Evolutionary conservation across 2,329 filamentous ascomycete species (phyloP).

Genomic region (Aspergillus sp.): DNA sequence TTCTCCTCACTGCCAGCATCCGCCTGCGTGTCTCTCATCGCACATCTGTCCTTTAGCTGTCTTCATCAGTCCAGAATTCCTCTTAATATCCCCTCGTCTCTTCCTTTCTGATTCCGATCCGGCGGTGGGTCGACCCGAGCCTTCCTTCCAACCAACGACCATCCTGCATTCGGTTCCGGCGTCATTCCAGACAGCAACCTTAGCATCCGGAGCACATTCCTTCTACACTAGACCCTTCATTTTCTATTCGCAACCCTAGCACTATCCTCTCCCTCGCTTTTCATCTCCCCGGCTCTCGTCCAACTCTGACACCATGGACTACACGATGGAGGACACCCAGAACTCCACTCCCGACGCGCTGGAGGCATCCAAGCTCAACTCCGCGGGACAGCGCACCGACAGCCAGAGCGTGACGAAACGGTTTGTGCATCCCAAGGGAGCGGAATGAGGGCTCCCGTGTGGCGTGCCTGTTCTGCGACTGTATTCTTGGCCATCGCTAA

Average conservation of each 20-base stretch:
- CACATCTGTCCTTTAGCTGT: neutral
- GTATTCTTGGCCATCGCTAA: neutral
- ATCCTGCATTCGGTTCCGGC: conserved; percentile 27
- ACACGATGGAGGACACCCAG: conserved; percentile 61
- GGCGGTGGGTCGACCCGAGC: conserved; percentile 18
- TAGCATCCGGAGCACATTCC: conserved; percentile 12
- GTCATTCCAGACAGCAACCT: conserved; percentile 34
- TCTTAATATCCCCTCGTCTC: neutral
- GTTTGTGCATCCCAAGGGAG: conserved; percentile 43
- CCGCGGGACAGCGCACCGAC: conserved; percentile 59
- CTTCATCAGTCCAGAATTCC: neutral
- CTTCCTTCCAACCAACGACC: conserved; percentile 19
- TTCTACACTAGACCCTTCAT: conserved; percentile 13
- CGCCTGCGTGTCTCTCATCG: neutral
- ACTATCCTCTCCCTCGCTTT: conserved; percentile 6
- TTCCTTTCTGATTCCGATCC: conserved; percentile 17
- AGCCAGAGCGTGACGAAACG: conserved; percentile 75
- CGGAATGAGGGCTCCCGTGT: too few species aligned
- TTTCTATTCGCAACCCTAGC: neutral
- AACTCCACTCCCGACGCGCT: conserved; percentile 65
- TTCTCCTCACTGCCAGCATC: neutral
- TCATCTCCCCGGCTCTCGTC: neutral
- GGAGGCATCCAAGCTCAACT: conserved; percentile 60
- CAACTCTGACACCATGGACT: conserved; percentile 47
- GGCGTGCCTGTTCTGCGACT: too few species aligned